Evolutionary conservation across 371 early-diverging fungal genomes (phyloP).

Genomic region (Batkoa obscura): DNA sequence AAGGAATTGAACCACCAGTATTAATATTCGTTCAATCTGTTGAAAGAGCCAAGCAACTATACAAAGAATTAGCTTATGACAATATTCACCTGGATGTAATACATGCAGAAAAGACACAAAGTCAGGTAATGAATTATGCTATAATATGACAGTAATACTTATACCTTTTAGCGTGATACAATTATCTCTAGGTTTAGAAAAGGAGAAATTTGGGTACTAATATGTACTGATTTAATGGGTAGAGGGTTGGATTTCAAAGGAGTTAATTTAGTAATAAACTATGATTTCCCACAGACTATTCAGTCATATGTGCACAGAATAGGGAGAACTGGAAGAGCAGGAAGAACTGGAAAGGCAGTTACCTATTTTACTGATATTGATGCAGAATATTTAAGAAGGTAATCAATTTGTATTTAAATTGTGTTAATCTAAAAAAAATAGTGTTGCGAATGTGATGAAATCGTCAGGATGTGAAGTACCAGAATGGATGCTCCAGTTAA

Average conservation of each 20-base stretch:
- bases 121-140: too few species aligned
- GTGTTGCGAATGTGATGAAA: conserved; percentile 89
- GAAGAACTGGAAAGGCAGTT: conserved; percentile 54
- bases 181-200: conserved; percentile 76
- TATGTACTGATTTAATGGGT: conserved; percentile 93
- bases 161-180: conserved; percentile 76
- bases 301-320: conserved; percentile 89
- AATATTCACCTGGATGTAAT: conserved; percentile 93
- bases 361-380: conserved; percentile 91
- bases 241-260: conserved; percentile 91
- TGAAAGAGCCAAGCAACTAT: conserved; percentile 85
- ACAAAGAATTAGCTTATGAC: conserved; percentile 88
- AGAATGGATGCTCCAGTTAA: conserved; percentile 88
- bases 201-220: conserved; percentile 86
- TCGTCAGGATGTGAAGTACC: conserved; percentile 89
- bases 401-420: conserved; percentile 10
- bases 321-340: conserved; percentile 85
- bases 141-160: too few species aligned
- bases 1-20: conserved; percentile 75
- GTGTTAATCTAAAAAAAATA: conserved; percentile 9
- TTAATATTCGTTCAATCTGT: conserved; percentile 91
- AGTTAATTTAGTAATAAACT: conserved; percentile 81
- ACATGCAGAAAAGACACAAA: conserved; percentile 78
- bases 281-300: conserved; percentile 88
- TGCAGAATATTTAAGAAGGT: conserved; percentile 60